Percentiles rank a stretch among this genome's conserved stretches.
These are phyloP conservation scores for Crithidia acanthocephali DNA, from an alignment of 208 protist species.

Conservation along the genomic window DNA sequence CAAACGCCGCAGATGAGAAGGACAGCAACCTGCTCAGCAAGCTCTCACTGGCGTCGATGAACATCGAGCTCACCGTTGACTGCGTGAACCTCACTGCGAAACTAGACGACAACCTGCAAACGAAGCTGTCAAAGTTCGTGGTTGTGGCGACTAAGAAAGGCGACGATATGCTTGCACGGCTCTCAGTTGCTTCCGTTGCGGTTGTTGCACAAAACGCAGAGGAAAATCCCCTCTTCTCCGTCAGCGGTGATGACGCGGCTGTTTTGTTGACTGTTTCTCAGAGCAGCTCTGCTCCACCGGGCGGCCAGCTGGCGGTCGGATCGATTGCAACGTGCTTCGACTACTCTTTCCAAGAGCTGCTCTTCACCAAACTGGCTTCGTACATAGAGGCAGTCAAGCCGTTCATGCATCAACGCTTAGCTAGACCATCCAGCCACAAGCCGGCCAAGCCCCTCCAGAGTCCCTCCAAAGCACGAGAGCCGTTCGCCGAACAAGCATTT, in stretches of 20 bases:
- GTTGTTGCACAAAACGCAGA: conserved; percentile 18
- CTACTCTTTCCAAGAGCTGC: conserved; percentile 24
- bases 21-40: neutral
- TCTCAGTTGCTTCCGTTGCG: conserved; percentile 4
- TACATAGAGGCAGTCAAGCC: conserved; percentile 20
- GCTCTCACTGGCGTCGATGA: neutral
- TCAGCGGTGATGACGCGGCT: conserved; percentile 9
- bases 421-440: neutral
- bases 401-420: conserved; percentile 16
- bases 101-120: conserved; percentile 13
- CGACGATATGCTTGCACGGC: conserved; percentile 1
- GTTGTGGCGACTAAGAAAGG: neutral
- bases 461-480: neutral
- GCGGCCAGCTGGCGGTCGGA: conserved; percentile 12
- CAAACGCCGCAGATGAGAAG: neutral
- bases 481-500: neutral
- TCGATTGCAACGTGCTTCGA: conserved; percentile 17
- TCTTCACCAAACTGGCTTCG: conserved; percentile 14
- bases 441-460: neutral
- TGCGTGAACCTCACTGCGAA: conserved; percentile 14
- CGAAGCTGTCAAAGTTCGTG: neutral
- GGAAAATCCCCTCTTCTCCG: conserved; percentile 13
- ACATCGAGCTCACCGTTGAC: conserved; percentile 13
- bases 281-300: neutral
- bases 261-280: conserved; percentile 14